Evolutionary conservation across 306 rosid species (phyloP), one percentile per base, ranked within the genome.

Genomic region (barrel medic (Medicago truncatula)): DNA sequence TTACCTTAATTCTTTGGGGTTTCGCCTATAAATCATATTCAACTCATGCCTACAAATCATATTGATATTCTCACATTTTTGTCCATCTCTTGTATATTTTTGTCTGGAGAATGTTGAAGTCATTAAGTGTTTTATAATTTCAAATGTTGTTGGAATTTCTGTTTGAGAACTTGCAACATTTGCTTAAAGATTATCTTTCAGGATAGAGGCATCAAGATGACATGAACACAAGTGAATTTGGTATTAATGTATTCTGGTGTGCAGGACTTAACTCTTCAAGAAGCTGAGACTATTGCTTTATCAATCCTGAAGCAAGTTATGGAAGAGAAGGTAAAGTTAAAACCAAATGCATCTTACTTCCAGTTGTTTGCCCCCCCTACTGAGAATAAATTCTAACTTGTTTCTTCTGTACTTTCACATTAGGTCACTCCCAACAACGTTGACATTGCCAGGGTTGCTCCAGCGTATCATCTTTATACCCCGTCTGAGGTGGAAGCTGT

Each of bases 241-340:
- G 52, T 73, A 16, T 53, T 57, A 18, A 39, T 70, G 11, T 57
- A 20, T 23, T 21, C 8, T 72, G 34, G 56, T 80, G 76, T 79
- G 73, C 92, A 95, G 99, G 99, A 95, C 44, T 72, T 95, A 28
- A 85, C 99, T 73, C 99, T 95, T 74, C 81, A 80, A 84, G 99
- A 95, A 87, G 99, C 99, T 5, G 99, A 95, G 84, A 88, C 97
- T 39, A 92, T 95, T 60, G 97, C 99, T 76, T 90, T 95, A 57
- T 95, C 97, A 70, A 95, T 95, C 81, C 90, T 95, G 84, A 95
- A 92, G 87, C 99, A 95, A 83, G 99, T 92, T 49, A 95, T 95
- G 99, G 99, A 95, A 89, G 99, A 95, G 87, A 95, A 95, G 99
- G 99, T 95, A 78, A 78, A 43, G 25, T 41, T 49, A 39, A 77